Percentiles rank a stretch among this genome's conserved stretches.
phyloP scores from a whole-genome alignment of 2,329 filamentous ascomycete genomes.

The Colletotrichum chrysophilum region DNA sequence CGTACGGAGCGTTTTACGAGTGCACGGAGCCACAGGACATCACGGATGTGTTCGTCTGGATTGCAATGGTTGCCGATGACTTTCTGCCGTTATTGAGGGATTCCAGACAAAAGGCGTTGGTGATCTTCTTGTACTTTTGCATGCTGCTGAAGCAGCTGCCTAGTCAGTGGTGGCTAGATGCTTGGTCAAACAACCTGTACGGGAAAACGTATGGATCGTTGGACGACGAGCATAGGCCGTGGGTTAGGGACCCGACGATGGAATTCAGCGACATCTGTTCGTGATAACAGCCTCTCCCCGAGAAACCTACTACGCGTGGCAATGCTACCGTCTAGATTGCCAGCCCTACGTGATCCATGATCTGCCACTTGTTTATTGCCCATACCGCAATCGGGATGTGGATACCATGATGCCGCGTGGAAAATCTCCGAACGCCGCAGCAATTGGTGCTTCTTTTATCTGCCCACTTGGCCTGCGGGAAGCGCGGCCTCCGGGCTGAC shows the following conservation, averaged over 20 bases:
- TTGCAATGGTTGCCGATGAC: conserved; percentile 37
- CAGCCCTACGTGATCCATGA: not conserved
- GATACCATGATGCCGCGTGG: not conserved
- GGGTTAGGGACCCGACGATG: conserved; percentile 29
- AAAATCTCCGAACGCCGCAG: not conserved
- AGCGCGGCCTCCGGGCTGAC: not conserved
- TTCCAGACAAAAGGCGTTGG: conserved; percentile 31
- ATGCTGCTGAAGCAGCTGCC: conserved; percentile 33
- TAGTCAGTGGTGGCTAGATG: conserved; percentile 41
- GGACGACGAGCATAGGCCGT: conserved; percentile 39
- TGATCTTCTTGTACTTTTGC: conserved; percentile 39
- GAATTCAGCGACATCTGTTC: not conserved
- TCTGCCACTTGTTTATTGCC: not conserved
- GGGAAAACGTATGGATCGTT: conserved; percentile 33
- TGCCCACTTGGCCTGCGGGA: not conserved
- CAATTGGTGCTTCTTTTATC: not conserved
- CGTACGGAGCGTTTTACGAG: conserved; percentile 29
- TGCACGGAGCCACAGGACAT: conserved; percentile 30
- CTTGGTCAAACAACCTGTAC: conserved; percentile 37
- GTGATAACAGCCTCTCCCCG: not conserved
- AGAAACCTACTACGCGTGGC: not conserved
- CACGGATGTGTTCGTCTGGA: conserved; percentile 44
- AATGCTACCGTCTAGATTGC: not conserved
- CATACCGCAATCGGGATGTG: not conserved
- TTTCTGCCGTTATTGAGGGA: conserved; percentile 38